phyloP scores from a whole-genome alignment of 2,329 filamentous ascomycete species.

The Colletotrichum phormii region DNA sequence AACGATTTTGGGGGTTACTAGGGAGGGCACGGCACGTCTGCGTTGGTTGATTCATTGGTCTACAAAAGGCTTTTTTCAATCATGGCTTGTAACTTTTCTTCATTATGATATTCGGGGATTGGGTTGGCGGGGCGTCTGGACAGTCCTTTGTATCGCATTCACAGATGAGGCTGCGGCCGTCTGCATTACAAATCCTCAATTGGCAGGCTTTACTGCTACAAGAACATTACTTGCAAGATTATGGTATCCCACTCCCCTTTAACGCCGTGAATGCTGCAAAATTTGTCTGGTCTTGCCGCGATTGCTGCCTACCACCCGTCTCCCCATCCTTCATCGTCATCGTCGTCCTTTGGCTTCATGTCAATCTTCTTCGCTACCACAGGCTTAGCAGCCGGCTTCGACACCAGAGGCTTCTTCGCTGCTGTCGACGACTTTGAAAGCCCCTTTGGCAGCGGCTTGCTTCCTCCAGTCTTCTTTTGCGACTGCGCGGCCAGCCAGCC shows the following conservation, averaged over 20 bases:
- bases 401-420: conserved; percentile 54
- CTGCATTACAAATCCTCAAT: conserved; percentile 23
- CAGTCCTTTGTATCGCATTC: conserved; percentile 24
- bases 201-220: conserved; percentile 23
- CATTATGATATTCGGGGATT: conserved; percentile 22
- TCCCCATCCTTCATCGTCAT: conserved; percentile 73
- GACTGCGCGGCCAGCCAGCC: conserved; percentile 93
- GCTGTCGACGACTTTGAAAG: conserved; percentile 67
- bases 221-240: conserved; percentile 22
- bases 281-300: neutral
- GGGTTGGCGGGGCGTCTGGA: conserved; percentile 39
- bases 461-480: conserved; percentile 71
- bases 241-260: conserved; percentile 31
- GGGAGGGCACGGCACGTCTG: conserved; percentile 10
- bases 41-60: conserved; percentile 18
- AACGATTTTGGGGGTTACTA: conserved; percentile 19
- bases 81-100: conserved; percentile 22
- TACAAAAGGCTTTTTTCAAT: conserved; percentile 10
- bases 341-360: conserved; percentile 72
- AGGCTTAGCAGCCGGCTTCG: conserved; percentile 53
- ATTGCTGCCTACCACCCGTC: conserved; percentile 66
- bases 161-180: conserved; percentile 25
- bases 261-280: conserved; percentile 33
- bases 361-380: conserved; percentile 74
- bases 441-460: conserved; percentile 85